A percentile compares a stretch with the other conserved stretches of the same genome.
phyloP scores from a whole-genome alignment of 2,329 filamentous ascomycete species.

The Aspergillus aculeatinus region DNA sequence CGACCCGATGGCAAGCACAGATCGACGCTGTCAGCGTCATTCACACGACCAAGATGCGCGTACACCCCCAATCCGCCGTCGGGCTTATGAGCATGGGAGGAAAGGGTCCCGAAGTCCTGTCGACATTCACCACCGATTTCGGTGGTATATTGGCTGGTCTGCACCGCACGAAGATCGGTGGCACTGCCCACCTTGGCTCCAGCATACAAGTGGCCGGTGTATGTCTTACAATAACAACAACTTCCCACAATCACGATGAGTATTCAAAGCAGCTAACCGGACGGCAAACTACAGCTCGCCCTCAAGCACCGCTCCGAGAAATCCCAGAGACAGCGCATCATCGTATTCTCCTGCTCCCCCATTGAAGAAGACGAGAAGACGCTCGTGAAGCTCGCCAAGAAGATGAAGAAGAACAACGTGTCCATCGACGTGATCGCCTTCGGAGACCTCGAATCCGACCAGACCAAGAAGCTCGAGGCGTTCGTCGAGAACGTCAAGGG shows the following conservation, averaged over 20 bases:
- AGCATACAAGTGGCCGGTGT: conserved; percentile 94
- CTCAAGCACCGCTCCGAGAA: conserved; percentile 98
- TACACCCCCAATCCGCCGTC: conserved; percentile 94
- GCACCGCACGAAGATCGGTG: conserved; percentile 91
- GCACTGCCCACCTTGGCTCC: conserved; percentile 82
- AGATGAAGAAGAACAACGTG: conserved; percentile 98
- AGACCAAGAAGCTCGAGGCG: conserved; percentile 81
- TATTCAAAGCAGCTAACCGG: conserved; percentile 9
- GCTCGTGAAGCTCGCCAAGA: conserved; percentile 85
- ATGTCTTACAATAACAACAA: conserved; percentile 39
- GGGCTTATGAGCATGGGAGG: conserved; percentile 99
- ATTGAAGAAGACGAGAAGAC: conserved; percentile 87
- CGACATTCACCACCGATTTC: conserved; percentile 92
- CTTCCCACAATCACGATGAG: too few relatives aligned
- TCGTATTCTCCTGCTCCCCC: conserved; percentile 93
- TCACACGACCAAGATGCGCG: conserved; percentile 92
- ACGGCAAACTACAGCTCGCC: conserved; percentile 64
- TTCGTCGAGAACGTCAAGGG: conserved; percentile 94
- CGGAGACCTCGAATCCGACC: conserved; percentile 87
- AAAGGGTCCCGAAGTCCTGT: conserved; percentile 93
- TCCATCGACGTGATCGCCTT: conserved; percentile 94
- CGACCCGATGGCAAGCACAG: conserved; percentile 94
- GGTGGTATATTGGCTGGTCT: conserved; percentile 92
- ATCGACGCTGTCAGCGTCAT: conserved; percentile 91
- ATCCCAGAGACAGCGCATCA: conserved; percentile 91